Evolutionary conservation across 352 stramenopile species (phyloP).

Genomic region (Peronospora belbahrii): DNA sequence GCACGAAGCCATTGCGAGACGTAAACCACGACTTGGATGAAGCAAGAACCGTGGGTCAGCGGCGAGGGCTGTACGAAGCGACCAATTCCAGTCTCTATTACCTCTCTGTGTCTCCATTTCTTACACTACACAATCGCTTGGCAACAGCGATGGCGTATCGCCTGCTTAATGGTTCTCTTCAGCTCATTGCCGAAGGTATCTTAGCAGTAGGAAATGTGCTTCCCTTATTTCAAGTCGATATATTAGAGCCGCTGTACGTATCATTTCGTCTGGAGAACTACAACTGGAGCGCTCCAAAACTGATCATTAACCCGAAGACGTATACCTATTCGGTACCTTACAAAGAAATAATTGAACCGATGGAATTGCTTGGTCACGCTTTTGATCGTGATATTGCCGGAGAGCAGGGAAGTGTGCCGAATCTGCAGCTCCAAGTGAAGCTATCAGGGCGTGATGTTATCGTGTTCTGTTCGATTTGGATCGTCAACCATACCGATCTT

Average conservation of each 20-base stretch:
- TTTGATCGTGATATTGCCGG: constrained; percentile 63
- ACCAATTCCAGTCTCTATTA: constrained; percentile 84
- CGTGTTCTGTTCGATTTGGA: constrained; percentile 85
- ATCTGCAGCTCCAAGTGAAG: constrained; percentile 81
- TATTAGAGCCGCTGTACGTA: constrained; percentile 52
- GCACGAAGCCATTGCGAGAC: constrained; percentile 53
- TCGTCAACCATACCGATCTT: constrained; percentile 82
- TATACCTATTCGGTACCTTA: constrained; percentile 64
- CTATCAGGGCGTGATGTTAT: constrained; percentile 67
- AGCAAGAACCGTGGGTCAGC: constrained; percentile 61
- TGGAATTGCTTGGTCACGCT: constrained; percentile 55
- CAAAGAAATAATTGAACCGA: constrained; percentile 66
- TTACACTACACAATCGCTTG: constrained; percentile 80
- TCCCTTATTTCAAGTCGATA: constrained; percentile 78
- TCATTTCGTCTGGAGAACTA: constrained; percentile 86
- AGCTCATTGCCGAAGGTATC: constrained; percentile 80
- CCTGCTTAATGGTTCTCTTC: constrained; percentile 70
- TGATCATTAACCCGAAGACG: constrained; percentile 72
- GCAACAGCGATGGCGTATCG: constrained; percentile 79
- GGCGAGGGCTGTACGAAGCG: constrained; percentile 69
- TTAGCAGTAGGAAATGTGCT: constrained; percentile 77
- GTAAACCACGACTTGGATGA: constrained; percentile 81
- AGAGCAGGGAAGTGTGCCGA: constrained; percentile 72
- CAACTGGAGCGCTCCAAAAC: constrained; percentile 74
- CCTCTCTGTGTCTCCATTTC: constrained; percentile 71